Evolutionary conservation across 139 green algal species (phyloP).

Genomic region (Astrephomene gubernaculifera): DNA sequence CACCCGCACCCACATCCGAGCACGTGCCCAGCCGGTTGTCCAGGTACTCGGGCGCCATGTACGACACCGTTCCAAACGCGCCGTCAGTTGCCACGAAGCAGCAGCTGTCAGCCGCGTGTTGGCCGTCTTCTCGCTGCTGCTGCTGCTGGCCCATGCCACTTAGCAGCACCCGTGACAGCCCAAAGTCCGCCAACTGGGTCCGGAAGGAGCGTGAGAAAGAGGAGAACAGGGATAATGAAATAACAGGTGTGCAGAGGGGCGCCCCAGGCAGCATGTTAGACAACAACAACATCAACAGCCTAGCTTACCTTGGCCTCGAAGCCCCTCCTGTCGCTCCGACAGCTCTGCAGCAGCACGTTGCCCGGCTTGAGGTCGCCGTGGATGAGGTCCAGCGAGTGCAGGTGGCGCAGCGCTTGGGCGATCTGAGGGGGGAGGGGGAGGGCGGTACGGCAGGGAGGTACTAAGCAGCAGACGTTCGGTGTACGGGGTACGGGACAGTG

Average conservation of each 20-base stretch:
- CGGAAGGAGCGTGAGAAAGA: not conserved
- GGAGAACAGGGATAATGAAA: not conserved
- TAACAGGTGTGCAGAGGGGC: no score
- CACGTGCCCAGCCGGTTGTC: conserved; percentile 39
- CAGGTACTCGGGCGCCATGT: conserved; percentile 43
- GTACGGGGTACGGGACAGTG: no score
- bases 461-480: no score
- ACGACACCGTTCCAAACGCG: conserved; percentile 36
- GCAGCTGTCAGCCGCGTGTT: no score
- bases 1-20: conserved; percentile 25
- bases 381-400: conserved; percentile 31
- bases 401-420: conserved; percentile 21
- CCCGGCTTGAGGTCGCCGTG: conserved; percentile 38
- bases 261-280: no score
- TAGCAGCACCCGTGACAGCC: conserved; percentile 22
- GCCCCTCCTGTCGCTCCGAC: conserved; percentile 9
- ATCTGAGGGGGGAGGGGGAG: not conserved
- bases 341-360: conserved; percentile 46
- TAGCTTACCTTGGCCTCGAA: conserved; percentile 38
- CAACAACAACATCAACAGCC: no score
- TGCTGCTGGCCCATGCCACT: not conserved
- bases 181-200: conserved; percentile 36
- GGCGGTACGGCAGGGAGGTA: not conserved
- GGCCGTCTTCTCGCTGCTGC: no score
- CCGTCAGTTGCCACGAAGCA: conserved; percentile 4